A percentile compares a stretch with the other conserved stretches of the same genome.
These are phyloP conservation scores for Parietaria judaica DNA, from an alignment of 306 rosid species.

Conservation along the genomic window DNA sequence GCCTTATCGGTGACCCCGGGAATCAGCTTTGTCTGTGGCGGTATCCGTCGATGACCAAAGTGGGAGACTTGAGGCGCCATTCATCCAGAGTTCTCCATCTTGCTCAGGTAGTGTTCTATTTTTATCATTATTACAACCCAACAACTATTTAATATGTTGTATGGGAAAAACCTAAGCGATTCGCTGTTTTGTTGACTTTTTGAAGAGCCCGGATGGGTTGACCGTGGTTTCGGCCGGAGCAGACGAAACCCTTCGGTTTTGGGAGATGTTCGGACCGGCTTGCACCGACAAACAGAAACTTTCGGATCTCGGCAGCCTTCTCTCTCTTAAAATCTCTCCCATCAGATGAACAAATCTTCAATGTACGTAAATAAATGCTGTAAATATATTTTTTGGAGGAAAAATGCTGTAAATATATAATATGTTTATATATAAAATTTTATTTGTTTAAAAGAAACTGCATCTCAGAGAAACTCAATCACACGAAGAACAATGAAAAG, in stretches of 20 bases:
- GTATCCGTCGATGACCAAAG: conserved; percentile 62
- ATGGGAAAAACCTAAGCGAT: not conserved
- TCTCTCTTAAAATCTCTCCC: conserved; percentile 47
- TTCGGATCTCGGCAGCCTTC: conserved; percentile 38
- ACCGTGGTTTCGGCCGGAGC: conserved; percentile 68
- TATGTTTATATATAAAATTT: no score
- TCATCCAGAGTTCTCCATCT: conserved; percentile 55
- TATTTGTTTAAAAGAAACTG: no score
- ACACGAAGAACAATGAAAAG: not conserved
- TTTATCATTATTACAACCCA: not conserved
- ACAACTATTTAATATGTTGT: no score
- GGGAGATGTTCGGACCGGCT: conserved; percentile 68
- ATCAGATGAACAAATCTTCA: conserved; percentile 39
- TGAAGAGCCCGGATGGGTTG: conserved; percentile 77
- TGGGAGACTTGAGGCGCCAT: conserved; percentile 45
- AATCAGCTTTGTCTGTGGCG: conserved; percentile 64
- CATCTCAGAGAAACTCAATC: no score
- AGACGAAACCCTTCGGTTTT: conserved; percentile 65
- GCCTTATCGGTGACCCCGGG: conserved; percentile 17
- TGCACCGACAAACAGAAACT: conserved; percentile 12
- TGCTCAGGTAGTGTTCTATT: conserved; percentile 38
- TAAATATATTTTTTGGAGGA: not conserved
- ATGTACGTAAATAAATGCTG: not conserved
- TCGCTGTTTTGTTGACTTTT: conserved; percentile 4
- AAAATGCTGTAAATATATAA: not conserved